Evolutionary conservation across 352 stramenopile genomes (phyloP).

Genomic region (Saprolegnia parasitica): DNA sequence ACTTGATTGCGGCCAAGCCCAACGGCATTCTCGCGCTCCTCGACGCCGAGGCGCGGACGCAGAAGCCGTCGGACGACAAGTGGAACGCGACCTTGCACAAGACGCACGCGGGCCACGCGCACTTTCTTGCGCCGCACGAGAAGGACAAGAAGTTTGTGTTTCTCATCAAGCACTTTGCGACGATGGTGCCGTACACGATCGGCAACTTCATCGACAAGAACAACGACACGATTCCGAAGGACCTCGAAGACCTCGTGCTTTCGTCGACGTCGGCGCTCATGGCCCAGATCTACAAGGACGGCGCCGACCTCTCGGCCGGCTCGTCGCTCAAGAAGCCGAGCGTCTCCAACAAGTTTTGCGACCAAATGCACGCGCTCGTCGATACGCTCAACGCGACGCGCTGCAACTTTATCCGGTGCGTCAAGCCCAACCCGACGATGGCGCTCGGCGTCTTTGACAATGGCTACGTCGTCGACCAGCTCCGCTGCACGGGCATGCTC

Average conservation of each 20-base stretch:
- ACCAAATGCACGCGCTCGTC: constrained; percentile 83
- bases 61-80: constrained; percentile 79
- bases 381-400: constrained; percentile 79
- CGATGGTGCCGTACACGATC: constrained; percentile 91
- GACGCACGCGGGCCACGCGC: constrained; percentile 58
- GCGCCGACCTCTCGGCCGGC: constrained; percentile 38
- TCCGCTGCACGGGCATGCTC: constrained; percentile 86
- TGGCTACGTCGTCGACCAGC: constrained; percentile 84
- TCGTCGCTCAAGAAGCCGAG: constrained; percentile 47
- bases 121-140: constrained; percentile 74
- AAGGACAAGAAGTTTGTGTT: constrained; percentile 92
- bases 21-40: constrained; percentile 76
- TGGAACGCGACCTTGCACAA: constrained; percentile 81
- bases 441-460: constrained; percentile 77
- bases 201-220: constrained; percentile 97
- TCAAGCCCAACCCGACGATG: constrained; percentile 89
- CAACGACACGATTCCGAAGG: constrained; percentile 91
- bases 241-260: constrained; percentile 86
- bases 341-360: constrained; percentile 79
- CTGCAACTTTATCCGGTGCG: constrained; percentile 87
- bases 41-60: constrained; percentile 74
- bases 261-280: constrained; percentile 73
- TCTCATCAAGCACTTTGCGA: constrained; percentile 95
- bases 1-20: constrained; percentile 74
- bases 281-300: constrained; percentile 77